These are phyloP conservation scores for Pleoardoris graminearum DNA, from an alignment of 2,329 filamentous ascomycete genomes.

Conservation along the genomic window DNA sequence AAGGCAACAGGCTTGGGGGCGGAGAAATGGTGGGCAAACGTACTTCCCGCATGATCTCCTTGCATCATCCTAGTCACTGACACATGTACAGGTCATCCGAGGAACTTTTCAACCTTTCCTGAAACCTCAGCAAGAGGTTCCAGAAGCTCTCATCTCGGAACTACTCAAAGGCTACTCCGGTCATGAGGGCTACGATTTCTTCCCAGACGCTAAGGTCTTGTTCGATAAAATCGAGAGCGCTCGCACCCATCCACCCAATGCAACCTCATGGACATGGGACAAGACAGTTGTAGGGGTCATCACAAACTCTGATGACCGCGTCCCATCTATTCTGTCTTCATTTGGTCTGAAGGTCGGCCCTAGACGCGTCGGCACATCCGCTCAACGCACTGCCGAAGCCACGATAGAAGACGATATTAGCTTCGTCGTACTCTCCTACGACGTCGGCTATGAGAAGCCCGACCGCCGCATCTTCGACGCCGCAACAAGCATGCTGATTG, in stretches of 20 bases:
- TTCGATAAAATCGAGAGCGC: conserved; percentile 46
- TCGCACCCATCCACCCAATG: neutral
- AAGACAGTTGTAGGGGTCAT: conserved; percentile 59
- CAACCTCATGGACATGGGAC: conserved; percentile 40
- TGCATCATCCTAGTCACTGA: conserved; percentile 5
- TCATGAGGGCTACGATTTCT: conserved; percentile 56
- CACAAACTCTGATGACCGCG: conserved; percentile 66
- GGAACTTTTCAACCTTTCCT: conserved; percentile 49
- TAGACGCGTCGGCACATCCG: conserved; percentile 18
- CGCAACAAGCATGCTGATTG: conserved; percentile 52
- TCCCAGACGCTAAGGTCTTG: conserved; percentile 51
- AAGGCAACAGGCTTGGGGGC: conserved; percentile 56
- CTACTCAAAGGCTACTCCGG: conserved; percentile 60
- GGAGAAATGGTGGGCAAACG: conserved; percentile 63
- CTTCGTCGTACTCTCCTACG: conserved; percentile 66
- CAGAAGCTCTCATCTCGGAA: conserved; percentile 51
- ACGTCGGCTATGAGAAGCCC: conserved; percentile 65
- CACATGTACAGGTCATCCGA: conserved; percentile 55
- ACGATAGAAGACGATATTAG: conserved; percentile 49
- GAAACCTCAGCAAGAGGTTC: conserved; percentile 42
- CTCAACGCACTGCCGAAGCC: conserved; percentile 26
- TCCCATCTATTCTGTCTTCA: conserved; percentile 57
- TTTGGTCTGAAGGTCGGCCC: conserved; percentile 55
- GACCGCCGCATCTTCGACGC: conserved; percentile 59
- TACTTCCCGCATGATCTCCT: conserved; percentile 36